Conservation (phyloP, 2,329 filamentous ascomycete species). For the Fusarium newnesense region DNA sequence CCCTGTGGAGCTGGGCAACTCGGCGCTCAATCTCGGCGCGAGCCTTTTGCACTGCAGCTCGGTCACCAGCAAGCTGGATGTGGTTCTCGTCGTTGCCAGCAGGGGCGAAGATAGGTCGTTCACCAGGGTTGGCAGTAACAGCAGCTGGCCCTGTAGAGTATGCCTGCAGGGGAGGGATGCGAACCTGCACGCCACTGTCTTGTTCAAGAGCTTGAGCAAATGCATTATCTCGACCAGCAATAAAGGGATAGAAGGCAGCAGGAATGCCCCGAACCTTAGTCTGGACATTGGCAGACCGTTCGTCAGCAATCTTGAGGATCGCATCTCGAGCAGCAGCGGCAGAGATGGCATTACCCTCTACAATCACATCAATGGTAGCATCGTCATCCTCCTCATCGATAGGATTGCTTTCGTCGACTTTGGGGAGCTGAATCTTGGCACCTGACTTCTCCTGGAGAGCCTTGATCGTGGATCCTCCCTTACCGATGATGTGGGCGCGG, state of each 20-base stretch:
- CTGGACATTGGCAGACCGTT: constrained; percentile 84
- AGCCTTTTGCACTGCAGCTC: constrained; percentile 80
- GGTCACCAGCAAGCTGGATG: constrained; percentile 89
- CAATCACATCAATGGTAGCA: constrained; percentile 81
- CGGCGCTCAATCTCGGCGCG: constrained; percentile 83
- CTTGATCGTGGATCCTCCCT: constrained; percentile 89
- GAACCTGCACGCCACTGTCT: constrained; percentile 80
- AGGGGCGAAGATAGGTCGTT: constrained; percentile 76
- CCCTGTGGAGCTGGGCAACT: constrained; percentile 78
- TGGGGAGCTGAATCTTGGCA: constrained; percentile 89
- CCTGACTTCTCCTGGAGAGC: constrained; percentile 89
- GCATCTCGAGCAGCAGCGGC: constrained; percentile 84
- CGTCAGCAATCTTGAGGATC: constrained; percentile 87
- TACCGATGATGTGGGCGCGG: constrained; percentile 91
- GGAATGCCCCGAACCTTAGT: constrained; percentile 86
- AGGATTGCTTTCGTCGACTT: constrained; percentile 71
- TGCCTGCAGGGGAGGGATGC: constrained; percentile 83
- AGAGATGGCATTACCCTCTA: constrained; percentile 92
- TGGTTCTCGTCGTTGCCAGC: constrained; percentile 75
- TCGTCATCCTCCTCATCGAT: constrained; percentile 80
- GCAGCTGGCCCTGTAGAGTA: constrained; percentile 78
- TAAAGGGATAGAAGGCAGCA: constrained; percentile 94
- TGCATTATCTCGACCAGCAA: constrained; percentile 81
- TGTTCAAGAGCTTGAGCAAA: constrained; percentile 77
- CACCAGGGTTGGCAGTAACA: constrained; percentile 67